Base-by-base conservation (phyloP, 495 filamentous ascomycete species). In the Staphylotrichum longicolle region DNA sequence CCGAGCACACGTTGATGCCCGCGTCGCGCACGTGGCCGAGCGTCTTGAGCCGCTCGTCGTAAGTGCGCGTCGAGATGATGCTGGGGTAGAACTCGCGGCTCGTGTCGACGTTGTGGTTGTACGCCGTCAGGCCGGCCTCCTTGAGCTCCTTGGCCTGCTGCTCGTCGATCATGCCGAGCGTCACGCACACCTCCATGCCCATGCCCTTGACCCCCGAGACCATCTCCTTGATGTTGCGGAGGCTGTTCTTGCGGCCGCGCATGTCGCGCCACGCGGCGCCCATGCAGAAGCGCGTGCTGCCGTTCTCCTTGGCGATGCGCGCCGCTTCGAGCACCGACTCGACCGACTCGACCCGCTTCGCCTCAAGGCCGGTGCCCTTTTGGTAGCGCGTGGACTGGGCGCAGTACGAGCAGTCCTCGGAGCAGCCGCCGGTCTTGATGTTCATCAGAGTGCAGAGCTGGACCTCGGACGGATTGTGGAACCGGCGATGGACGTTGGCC, bases 361-460 rank as follows among this genome's bases (percentile, higher is more conserved):
- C 89, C 66, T 88, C 83, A 11, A 93, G 78, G 9, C 90, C 90
- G 4, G 90, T 93, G 34, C 90, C 90, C 15, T 88, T 89, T 50
- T 84, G 72, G 79, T 95, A 86, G 46, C 88, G 86, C 15, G 87
- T 89, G 8, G 89, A 91, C 72, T 95, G 91, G 7, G 91, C 89
- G 73, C 91, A 95, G 80, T 93, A 95, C 35, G 85, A 88, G 70
- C 91, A 95, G 76, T 95, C 91, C 71, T 93, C 91, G 68, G 82
- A 86, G 73, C 91, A 95, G 33, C 91, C 91, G 51, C 91, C 91
- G n/a, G 90, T 93, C 66, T 94, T 95, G 81, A 95, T 95, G 80
- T 92, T 93, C 87, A 93, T 91, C 56, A 95, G 78, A 2, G 91
- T 95, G 78, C 91, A 93, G 77, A 93, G 88, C 70, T 95, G 91